A percentile compares a stretch with the other conserved stretches of the same genome.
These are phyloP conservation scores for Pilatotrama ljubarskyi DNA, from an alignment of 768 basidiomycete genomes.

Conservation along the genomic window DNA sequence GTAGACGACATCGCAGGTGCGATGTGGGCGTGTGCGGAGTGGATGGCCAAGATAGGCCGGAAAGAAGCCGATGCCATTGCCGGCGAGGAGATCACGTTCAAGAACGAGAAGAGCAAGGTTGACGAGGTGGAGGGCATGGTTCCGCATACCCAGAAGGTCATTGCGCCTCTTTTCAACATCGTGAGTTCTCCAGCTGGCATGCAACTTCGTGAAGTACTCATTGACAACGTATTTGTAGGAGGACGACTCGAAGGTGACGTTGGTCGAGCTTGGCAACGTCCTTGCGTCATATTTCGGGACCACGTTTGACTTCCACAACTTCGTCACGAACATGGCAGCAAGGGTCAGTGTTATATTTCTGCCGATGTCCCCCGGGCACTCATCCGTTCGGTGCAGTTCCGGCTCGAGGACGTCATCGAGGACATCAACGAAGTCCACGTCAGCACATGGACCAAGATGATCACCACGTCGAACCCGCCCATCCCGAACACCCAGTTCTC, in stretches of 20 bases:
- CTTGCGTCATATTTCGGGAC: slow-evolving; percentile 76
- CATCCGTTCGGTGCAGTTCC: slow-evolving; percentile 43
- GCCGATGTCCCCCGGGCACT: neutral
- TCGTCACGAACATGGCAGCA: slow-evolving; percentile 64
- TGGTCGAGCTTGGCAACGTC: slow-evolving; percentile 62
- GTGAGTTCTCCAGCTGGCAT: slow-evolving; percentile 38
- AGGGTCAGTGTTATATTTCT: slow-evolving; percentile 48
- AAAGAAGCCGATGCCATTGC: slow-evolving; percentile 62
- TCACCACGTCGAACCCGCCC: slow-evolving; percentile 67
- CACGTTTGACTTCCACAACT: slow-evolving; percentile 76
- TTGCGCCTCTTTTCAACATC: slow-evolving; percentile 83
- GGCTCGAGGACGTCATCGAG: slow-evolving; percentile 69
- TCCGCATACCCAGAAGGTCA: slow-evolving; percentile 52
- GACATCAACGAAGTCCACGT: slow-evolving; percentile 87
- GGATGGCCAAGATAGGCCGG: slow-evolving; percentile 66
- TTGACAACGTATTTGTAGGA: slow-evolving; percentile 42
- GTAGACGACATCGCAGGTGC: slow-evolving; percentile 78
- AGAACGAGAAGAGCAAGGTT: slow-evolving; percentile 70
- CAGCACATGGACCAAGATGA: slow-evolving; percentile 80
- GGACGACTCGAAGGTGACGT: slow-evolving; percentile 74
- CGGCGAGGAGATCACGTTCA: slow-evolving; percentile 65
- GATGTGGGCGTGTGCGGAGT: slow-evolving; percentile 72
- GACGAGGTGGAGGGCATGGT: slow-evolving; percentile 64
- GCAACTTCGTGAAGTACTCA: no score
- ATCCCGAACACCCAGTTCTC: slow-evolving; percentile 69